Evolutionary conservation across 306 rosid genomes (phyloP), one percentile per base, ranked within the genome.

Genomic region (Fragaria vesca): DNA sequence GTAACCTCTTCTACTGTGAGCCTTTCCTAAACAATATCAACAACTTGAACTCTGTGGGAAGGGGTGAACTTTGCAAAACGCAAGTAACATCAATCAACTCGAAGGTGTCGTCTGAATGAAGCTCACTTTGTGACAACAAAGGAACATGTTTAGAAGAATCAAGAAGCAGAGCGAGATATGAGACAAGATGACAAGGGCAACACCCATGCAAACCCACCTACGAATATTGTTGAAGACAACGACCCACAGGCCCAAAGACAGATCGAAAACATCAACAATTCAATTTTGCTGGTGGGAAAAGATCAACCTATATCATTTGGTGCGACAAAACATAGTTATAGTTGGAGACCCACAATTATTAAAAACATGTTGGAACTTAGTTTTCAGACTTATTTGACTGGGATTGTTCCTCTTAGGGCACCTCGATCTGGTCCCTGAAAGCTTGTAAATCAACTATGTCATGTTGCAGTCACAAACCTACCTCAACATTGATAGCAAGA

Each of bases 271-370:
- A 73, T 75, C 43, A 57, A 26, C 72, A 54, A 73, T 43, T 65
- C 24, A 34, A 34, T 65, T 75, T 60, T 17, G 60, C 8, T 61
- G 18, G 16, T 32, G 40, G 28, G 60, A 17, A 8, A 60, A 45
- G 21, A 75, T 75, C 78, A 30, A 43, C 65, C 70, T 45, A 20
- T 67, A 12, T 40, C 50, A 43, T 74, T 45, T 74, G 69, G 63
- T 74, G 74, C 70, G 81, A 70, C 83, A 75, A 69, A 72, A 78
- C 79, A 79, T 46, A 30, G 71, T 80, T 83, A 69, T 78, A 72
- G 75, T 60, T 74, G 77, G 76, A 72, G 73, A 61, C 82, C 84
- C 85, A 82, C 66, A 75, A 67, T 43, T 20, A 80, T 66, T 47
- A 58, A 61, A 40, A 76, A 63, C 87, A 76, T 81, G 83, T 74